Conservation (phyloP, 768 basidiomycete species). For the Nidula microcarpa region DNA sequence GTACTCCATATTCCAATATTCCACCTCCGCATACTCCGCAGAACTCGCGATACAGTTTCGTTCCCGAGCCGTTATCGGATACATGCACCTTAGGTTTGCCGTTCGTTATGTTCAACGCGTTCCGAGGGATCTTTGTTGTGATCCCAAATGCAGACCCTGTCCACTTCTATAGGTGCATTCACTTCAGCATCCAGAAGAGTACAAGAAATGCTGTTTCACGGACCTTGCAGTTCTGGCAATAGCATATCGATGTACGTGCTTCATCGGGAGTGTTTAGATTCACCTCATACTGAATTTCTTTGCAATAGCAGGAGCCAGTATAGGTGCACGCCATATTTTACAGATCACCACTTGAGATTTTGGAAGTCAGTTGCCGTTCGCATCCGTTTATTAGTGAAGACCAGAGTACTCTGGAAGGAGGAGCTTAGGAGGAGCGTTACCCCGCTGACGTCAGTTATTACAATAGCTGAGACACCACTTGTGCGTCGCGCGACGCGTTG, state of each 20-base stretch:
- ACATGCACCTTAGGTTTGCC: conserved; percentile 9
- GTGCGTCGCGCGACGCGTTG: too few species aligned
- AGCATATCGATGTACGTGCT: conserved; percentile 11
- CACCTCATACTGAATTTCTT: conserved; percentile 8
- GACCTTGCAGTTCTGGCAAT: conserved; percentile 13
- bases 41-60: conserved; percentile 11
- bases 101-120: conserved; percentile 5
- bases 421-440: too few species aligned
- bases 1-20: conserved; percentile 12
- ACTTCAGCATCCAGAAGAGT: not conserved
- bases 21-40: conserved; percentile 10
- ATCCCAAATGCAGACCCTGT: conserved; percentile 14
- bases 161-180: conserved; percentile 7
- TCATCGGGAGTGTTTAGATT: conserved; percentile 6
- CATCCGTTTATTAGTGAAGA: not conserved
- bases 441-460: too few species aligned
- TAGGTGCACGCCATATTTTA: not conserved
- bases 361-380: not conserved
- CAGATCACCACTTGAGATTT: not conserved
- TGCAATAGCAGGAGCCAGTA: conserved; percentile 11
- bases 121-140: conserved; percentile 10
- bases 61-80: conserved; percentile 8
- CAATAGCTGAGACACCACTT: too few species aligned
- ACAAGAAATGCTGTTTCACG: not conserved
- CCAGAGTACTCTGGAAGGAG: too few species aligned